Evolutionary conservation across 257 asterid genomes (phyloP), one percentile per base, ranked within the genome.

Genomic region (Voacanga thouarsii): DNA sequence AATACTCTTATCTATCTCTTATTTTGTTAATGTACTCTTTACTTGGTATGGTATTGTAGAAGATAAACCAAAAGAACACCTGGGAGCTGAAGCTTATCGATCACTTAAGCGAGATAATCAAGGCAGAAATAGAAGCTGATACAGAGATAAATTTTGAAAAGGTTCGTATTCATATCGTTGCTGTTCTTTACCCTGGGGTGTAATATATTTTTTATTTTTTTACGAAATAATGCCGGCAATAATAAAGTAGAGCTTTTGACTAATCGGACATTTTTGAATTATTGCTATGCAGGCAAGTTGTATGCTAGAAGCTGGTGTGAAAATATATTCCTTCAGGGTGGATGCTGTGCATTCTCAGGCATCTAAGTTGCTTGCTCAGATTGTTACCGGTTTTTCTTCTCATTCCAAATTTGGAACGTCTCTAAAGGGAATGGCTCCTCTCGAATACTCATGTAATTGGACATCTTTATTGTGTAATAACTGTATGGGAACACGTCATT

Each of bases 261-360:
- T 2, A n/a, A 24, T 37, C 64, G 23, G 28, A 21, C 1, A 5
- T 7, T 56, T 56, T 55, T 6, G 5, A 16, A 55, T 21, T 21
- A 57, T 7, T 16, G 28, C 28, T 44, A 16, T 1, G 28, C 79
- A 94, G 99, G 99, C 98, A 33, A 95, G 99, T 79, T 93, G 96
- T 85, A 93, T 96, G 33, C 98, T 95, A 74, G 98, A 93, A 86
- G 98, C 97, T 82, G 99, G 99, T 77, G 97, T 91, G 79, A 93
- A 91, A 86, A 95, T 95, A 79, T 95, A 95, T 77, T 88, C 99
- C 71, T 81, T 90, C 91, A 90, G 98, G 86, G 99, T 95, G 82
- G 99, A 95, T 86, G 91, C 97, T 0, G 92, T 88, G 51, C 96
- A 93, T 84, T 93, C 97, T 33, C 98, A 93, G 85, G 99, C 97